Base-by-base conservation (phyloP, 352 stramenopile genomes). In the Phytophthora meadii region DNA sequence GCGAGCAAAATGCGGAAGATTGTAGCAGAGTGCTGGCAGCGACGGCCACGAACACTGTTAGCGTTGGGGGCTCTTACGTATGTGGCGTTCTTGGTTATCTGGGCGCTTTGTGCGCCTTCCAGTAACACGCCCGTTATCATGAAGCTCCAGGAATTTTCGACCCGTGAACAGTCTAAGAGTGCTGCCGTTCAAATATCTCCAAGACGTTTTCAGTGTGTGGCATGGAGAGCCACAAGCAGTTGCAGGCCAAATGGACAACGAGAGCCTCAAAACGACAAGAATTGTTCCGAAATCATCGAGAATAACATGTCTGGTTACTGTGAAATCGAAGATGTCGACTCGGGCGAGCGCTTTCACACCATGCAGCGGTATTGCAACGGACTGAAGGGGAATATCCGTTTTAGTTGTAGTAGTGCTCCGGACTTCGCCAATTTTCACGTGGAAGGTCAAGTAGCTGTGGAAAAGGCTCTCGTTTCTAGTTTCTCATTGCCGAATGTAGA, bases 321-420 rank as follows among this genome's bases (percentile, higher is more conserved):
- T 30, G 48, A 60, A 3, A 30, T 66, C 2, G 50, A 70, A 37
- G 62, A 81, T 45, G 42, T 63, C 3, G 27, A 58, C 5, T 58
- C 65, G 0, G 74, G 72, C 5, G 42, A 63, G 19, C 69, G 41
- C 4, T 53, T 77, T 28, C 61, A 63, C 37, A 49, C 73, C 1
- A 76, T 84, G 64, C 45, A 51, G 12, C 25, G 12, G 1, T 34
- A 64, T 25, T 82, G 75, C 54, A 25, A 7, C 19, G 62, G 62
- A 2, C 15, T 84, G 1, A 45, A 17, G 17, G 12, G 22, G 9
- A 51, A 72, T 22, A 45, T 49, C 2, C 30, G 25, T 28, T 82
- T 84, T 49, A 72, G 59, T 3, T 84, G 76, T 39, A 65, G 61
- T 25, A 61, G 78, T 11, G 72, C 75, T 10, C 45, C 59, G 24